Evolutionary conservation across 192 early-diverging fungal species (phyloP).

Genomic region (Thamnidium elegans): DNA sequence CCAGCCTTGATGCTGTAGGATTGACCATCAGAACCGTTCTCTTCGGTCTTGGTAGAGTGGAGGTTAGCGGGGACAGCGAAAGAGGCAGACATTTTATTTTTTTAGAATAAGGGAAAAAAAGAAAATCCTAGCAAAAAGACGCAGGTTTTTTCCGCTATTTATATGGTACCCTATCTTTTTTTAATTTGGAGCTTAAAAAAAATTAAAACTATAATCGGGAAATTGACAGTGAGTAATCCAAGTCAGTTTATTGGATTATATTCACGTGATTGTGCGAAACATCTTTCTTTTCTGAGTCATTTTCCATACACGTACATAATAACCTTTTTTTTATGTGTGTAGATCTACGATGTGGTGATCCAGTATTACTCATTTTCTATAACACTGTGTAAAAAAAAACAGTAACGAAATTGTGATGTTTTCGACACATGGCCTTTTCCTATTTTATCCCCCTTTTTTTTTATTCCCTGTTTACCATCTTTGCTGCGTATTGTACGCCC

Average conservation of each 20-base stretch:
- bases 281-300: constrained; percentile 16
- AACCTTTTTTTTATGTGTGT: no score
- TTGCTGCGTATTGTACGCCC: no score
- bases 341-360: no score
- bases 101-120: neutral
- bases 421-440: no score
- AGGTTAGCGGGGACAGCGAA: constrained; percentile 50
- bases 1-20: constrained; percentile 90
- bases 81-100: constrained; percentile 26
- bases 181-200: neutral
- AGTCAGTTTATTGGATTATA: neutral
- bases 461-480: no score
- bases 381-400: no score
- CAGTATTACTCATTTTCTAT: no score
- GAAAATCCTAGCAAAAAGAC: constrained; percentile 9
- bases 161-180: constrained; percentile 12
- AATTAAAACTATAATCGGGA: neutral
- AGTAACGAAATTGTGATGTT: no score
- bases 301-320: neutral
- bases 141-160: neutral
- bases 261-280: constrained; percentile 28
- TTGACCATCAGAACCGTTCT: constrained; percentile 36
- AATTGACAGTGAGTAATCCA: neutral
- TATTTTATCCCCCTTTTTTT: no score
- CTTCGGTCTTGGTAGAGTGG: constrained; percentile 30